Base-by-base conservation (phyloP, 768 basidiomycete species). In the Mycena capillaripes region DNA sequence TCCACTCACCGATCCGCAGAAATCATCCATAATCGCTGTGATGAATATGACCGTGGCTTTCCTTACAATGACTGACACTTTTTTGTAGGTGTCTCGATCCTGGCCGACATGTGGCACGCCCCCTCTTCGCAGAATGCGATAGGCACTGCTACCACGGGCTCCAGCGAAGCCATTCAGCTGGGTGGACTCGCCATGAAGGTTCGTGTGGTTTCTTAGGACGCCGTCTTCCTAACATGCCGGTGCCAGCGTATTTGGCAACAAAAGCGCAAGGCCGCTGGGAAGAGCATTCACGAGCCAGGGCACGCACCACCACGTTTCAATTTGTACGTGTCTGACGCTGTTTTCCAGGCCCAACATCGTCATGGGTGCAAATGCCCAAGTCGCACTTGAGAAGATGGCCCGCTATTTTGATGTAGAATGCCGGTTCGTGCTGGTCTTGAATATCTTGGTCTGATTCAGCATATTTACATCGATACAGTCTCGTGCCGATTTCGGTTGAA, bases 201-300 rank as follows among this genome's bases (percentile, higher is more conserved):
- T 46, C n/a, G 12, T 16, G 16, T 23, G 9, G 10, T 48, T 53
- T 8, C 5, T 10, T 3, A 21, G 2, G 8, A 44, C 14, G 19
- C 42, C 34, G 34, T 12, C 6, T 21, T 17, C 42, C 34, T 53
- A 17, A 65, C 23, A 25, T 7, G 1, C 9, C 23, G n/a, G 40
- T 50, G 36, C 12, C 42, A 69, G 72, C 89, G 88, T 73, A 84
- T 88, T 11, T 93, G 93, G 93, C 92, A 90, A 84, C 85, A 85
- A 29, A 86, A 85, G 29, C 90, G 91, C 52, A 93, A 92, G 76
- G 88, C 88, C 23, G 88, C 88, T 16, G 89, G 90, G 46, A 89
- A 91, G 77, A 89, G 87, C 80, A 91, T 94, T 42, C 95, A 96
- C 75, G 89, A 94, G 64, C 92, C 97, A 78, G 92, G 93, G 92